Conservation (phyloP, 2,329 filamentous ascomycete genomes). For the Dissoconium aciculare region DNA sequence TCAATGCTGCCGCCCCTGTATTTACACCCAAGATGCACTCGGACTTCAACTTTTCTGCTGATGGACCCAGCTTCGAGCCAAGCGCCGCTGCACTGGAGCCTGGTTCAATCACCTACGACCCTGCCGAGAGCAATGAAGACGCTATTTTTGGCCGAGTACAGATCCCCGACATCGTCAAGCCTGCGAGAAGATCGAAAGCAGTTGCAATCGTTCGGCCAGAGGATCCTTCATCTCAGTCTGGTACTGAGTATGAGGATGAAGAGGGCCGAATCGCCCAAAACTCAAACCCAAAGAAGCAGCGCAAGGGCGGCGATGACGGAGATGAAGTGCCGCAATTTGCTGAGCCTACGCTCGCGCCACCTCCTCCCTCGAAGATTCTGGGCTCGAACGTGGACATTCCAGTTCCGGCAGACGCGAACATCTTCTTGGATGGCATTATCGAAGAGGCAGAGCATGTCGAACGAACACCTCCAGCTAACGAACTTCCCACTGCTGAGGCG, state of each 20-base stretch:
- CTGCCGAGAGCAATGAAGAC: not conserved
- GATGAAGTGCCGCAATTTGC: slow-evolving; percentile 67
- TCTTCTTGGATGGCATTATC: slow-evolving; percentile 7
- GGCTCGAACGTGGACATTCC: slow-evolving; percentile 11
- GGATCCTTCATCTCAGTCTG: slow-evolving; percentile 12
- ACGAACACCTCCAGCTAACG: slow-evolving; percentile 3
- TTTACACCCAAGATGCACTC: slow-evolving; percentile 24
- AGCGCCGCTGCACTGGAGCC: slow-evolving; percentile 14
- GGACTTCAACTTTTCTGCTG: slow-evolving; percentile 25
- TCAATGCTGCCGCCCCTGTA: slow-evolving; percentile 44
- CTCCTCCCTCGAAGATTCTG: slow-evolving; percentile 12
- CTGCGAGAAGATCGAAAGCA: slow-evolving; percentile 61
- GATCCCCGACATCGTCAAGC: slow-evolving; percentile 51
- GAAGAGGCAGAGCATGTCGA: slow-evolving; percentile 5
- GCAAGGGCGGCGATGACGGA: slow-evolving; percentile 49
- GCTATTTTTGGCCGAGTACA: slow-evolving; percentile 31
- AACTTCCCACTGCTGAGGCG: slow-evolving; percentile 2
- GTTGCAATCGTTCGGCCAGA: slow-evolving; percentile 55
- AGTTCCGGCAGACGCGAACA: slow-evolving; percentile 5
- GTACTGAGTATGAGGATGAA: slow-evolving; percentile 36
- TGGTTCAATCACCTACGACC: slow-evolving; percentile 2
- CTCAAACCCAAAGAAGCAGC: slow-evolving; percentile 60
- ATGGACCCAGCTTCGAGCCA: slow-evolving; percentile 17
- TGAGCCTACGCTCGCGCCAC: slow-evolving; percentile 23
- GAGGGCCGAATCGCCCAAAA: slow-evolving; percentile 50